Evolutionary conservation across 2,329 filamentous ascomycete genomes (phyloP).

Genomic region (Phyllachora maydis): DNA sequence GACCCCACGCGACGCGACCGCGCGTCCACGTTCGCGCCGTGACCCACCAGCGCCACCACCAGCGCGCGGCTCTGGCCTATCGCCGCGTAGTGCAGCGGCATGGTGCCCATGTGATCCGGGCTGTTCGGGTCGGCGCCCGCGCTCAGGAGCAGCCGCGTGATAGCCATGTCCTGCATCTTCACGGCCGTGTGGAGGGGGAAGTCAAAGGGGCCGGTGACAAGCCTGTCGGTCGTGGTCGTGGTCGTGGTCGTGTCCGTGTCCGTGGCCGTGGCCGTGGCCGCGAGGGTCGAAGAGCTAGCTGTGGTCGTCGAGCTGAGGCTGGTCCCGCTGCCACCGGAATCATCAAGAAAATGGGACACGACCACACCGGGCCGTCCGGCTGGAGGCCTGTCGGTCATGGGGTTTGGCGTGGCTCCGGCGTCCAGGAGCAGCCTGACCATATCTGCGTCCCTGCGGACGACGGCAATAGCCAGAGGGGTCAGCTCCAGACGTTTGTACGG

Average conservation of each 20-base stretch:
- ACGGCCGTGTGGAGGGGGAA: constrained; percentile 2
- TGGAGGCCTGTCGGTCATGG: constrained; percentile 2
- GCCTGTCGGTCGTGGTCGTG: too few relatives aligned
- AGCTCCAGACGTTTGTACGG: constrained; percentile 1
- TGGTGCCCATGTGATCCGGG: background rate
- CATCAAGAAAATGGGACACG: too few relatives aligned
- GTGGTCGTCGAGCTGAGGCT: too few relatives aligned
- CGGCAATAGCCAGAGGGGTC: constrained; percentile 2
- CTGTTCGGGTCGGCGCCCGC: background rate
- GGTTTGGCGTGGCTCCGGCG: background rate
- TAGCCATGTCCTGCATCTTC: background rate
- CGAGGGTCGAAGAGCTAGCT: too few relatives aligned
- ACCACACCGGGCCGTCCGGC: too few relatives aligned
- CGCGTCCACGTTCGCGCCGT: background rate
- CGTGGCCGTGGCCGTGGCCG: too few relatives aligned
- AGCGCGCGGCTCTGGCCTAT: background rate
- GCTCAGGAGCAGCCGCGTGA: constrained; percentile 1
- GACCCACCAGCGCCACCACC: background rate
- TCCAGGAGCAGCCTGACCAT: constrained; percentile 1
- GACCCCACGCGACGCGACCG: background rate
- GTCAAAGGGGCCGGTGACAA: too few relatives aligned
- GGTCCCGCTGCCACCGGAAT: too few relatives aligned
- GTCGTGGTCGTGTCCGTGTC: too few relatives aligned
- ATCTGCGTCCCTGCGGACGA: constrained; percentile 1
- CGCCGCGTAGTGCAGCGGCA: constrained; percentile 1